phyloP scores from a whole-genome alignment of 352 stramenopile genomes.

The Nothophytophthora sp. region DNA sequence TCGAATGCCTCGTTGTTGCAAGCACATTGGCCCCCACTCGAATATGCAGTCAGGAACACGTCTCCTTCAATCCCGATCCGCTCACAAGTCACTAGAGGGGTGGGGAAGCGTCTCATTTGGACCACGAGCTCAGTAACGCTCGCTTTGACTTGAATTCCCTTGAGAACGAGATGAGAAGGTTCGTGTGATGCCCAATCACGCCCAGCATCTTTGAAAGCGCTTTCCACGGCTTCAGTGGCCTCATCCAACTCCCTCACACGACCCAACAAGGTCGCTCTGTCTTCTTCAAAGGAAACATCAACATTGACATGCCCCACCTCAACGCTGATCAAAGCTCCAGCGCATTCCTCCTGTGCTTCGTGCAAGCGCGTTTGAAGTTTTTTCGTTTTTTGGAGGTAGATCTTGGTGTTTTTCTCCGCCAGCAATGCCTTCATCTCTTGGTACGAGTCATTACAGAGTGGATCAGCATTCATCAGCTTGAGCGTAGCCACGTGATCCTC shows the following conservation, averaged over 20 bases:
- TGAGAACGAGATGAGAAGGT: slow-evolving; percentile 32
- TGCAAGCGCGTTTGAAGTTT: slow-evolving; percentile 17
- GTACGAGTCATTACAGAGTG: slow-evolving; percentile 33
- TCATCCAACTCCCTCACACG: slow-evolving; percentile 51
- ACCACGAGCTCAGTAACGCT: slow-evolving; percentile 34
- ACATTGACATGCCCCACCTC: slow-evolving; percentile 27
- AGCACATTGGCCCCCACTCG: slow-evolving; percentile 9
- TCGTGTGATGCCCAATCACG: slow-evolving; percentile 20
- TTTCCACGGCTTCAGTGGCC: slow-evolving; percentile 31
- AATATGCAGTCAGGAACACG: slow-evolving; percentile 31
- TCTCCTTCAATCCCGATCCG: slow-evolving; percentile 35
- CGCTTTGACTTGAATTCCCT: slow-evolving; percentile 30
- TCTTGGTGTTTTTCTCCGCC: slow-evolving; percentile 55
- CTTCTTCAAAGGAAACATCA: slow-evolving; percentile 43
- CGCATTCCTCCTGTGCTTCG: slow-evolving; percentile 3
- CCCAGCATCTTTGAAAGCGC: slow-evolving; percentile 17
- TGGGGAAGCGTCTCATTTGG: slow-evolving; percentile 49
- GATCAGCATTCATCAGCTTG: slow-evolving; percentile 55
- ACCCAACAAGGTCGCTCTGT: slow-evolving; percentile 23
- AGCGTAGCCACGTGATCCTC: slow-evolving; percentile 62
- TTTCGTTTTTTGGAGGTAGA: slow-evolving; percentile 65
- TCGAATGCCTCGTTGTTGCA: slow-evolving; percentile 10
- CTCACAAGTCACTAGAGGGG: slow-evolving; percentile 43
- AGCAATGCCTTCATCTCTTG: slow-evolving; percentile 53
- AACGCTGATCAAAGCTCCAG: slow-evolving; percentile 30